phyloP scores from a whole-genome alignment of 345 rosid species.

The Moricandia moricandioides region DNA sequence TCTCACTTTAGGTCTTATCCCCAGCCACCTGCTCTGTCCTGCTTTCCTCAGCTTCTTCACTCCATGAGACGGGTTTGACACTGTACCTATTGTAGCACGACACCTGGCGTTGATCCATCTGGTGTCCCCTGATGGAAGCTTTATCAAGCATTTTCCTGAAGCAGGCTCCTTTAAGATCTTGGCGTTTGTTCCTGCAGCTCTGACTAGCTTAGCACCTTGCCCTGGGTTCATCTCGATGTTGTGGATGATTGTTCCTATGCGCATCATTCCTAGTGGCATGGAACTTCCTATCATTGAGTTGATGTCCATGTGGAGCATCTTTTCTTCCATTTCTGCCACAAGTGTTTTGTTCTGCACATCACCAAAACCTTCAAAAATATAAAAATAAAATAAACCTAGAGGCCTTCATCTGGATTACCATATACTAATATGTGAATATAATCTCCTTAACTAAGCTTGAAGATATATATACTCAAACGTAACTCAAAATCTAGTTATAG shows the following conservation, averaged over 20 bases:
- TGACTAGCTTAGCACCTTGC: slow-evolving; percentile 79
- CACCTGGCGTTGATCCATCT: slow-evolving; percentile 68
- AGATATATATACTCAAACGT: neutral
- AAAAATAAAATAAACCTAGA: neutral
- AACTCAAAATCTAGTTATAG: neutral
- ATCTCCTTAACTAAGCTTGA: neutral
- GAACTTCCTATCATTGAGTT: slow-evolving; percentile 83
- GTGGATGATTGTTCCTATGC: slow-evolving; percentile 88
- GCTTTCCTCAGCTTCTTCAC: slow-evolving; percentile 73
- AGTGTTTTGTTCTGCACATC: slow-evolving; percentile 42
- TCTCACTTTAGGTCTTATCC: slow-evolving; percentile 75
- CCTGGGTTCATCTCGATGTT: slow-evolving; percentile 86
- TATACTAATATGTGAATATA: neutral
- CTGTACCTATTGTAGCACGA: slow-evolving; percentile 72
- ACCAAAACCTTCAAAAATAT: slow-evolving; percentile 27
- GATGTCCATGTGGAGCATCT: slow-evolving; percentile 68
- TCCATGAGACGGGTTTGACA: slow-evolving; percentile 65
- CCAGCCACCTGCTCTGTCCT: slow-evolving; percentile 85
- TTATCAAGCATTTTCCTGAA: slow-evolving; percentile 49
- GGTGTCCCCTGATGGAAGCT: slow-evolving; percentile 70
- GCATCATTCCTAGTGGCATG: slow-evolving; percentile 82
- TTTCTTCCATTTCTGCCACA: slow-evolving; percentile 55
- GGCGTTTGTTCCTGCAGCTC: slow-evolving; percentile 82
- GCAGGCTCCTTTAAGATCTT: slow-evolving; percentile 79
- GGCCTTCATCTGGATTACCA: neutral